Evolutionary conservation across 768 basidiomycete species (phyloP).

Genomic region (Gloeostereum incarnatum): DNA sequence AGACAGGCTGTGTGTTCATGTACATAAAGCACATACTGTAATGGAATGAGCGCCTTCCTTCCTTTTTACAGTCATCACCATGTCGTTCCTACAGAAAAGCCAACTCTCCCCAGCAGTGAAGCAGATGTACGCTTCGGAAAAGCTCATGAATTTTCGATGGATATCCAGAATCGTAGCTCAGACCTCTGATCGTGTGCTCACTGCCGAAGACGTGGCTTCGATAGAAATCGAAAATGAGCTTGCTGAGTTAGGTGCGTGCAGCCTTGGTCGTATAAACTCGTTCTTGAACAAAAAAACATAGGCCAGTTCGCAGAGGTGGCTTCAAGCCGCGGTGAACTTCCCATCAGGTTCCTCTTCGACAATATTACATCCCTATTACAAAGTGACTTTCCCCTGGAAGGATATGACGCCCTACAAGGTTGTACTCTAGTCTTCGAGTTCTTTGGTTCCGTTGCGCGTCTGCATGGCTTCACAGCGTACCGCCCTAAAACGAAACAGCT

Average conservation of each 20-base stretch:
- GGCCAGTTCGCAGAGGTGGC: slow-evolving; percentile 50
- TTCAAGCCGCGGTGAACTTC: slow-evolving; percentile 26
- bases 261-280: background rate
- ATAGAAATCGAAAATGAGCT: slow-evolving; percentile 27
- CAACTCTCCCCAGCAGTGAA: no score
- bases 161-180: slow-evolving; percentile 39
- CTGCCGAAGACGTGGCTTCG: slow-evolving; percentile 27
- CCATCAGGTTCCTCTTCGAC: slow-evolving; percentile 31
- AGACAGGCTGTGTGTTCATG: no score
- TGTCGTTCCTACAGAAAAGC: no score
- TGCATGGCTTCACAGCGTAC: slow-evolving; percentile 39
- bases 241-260: slow-evolving; percentile 28
- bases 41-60: no score
- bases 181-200: slow-evolving; percentile 32
- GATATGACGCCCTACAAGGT: slow-evolving; percentile 27
- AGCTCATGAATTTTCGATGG: slow-evolving; percentile 45
- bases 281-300: slow-evolving; percentile 9
- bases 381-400: slow-evolving; percentile 40
- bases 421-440: slow-evolving; percentile 26
- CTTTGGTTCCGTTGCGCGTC: slow-evolving; percentile 28
- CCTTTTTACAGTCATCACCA: no score
- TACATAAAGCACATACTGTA: no score
- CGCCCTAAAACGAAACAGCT: slow-evolving; percentile 35
- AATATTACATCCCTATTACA: slow-evolving; percentile 27
- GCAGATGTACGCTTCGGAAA: slow-evolving; percentile 43